Evolutionary conservation across 495 filamentous ascomycete genomes (phyloP), one percentile per base, ranked within the genome.

Genomic region (Tricharina praecox): DNA sequence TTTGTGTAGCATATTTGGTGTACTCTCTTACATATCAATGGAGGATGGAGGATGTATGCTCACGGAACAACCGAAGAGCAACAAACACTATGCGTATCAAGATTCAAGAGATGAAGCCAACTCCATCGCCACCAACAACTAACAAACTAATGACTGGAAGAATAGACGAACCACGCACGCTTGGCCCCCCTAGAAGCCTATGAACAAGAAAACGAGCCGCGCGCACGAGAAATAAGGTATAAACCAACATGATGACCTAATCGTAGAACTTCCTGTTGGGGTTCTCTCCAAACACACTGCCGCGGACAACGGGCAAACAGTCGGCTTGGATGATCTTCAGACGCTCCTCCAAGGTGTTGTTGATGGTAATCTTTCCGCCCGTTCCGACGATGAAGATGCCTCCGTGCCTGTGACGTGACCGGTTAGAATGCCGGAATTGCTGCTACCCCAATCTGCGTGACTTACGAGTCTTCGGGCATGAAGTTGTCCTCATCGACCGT

Each of bases 261-360:
- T 96, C 86, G 58, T 77, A 81, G 74, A 95, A 99, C 65, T 75
- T 90, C 50, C 92, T 76, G 71, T 94, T 94, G 41, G 73, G 70
- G 68, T 96, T 96, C 67, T 81, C 74, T 34, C 92, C 92, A 58
- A 96, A 96, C 32, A 99, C 67, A 2, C 74, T 79, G 62, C 80
- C 73, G 51, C 92, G 74, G 53, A 99, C 77, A 25, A 77, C 77
- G 10, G 92, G 92, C 33, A 96, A 72, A 23, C 82, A 83, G 54
- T 82, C 83, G 46, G 76, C 76, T 62, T 88, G 77, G 32, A 95
- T 74, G 47, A 96, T 67, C 50, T 76, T 77, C 64, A 99, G 68
- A 46, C 92, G 77, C 61, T 93, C 82, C 55, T 96, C 92, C 40
- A 96, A 78, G 21, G 90, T 96, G 67, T 99, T 95, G 75, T 94